Base-by-base conservation (phyloP, 148 eudicot species). In the Silene uniflora region DNA sequence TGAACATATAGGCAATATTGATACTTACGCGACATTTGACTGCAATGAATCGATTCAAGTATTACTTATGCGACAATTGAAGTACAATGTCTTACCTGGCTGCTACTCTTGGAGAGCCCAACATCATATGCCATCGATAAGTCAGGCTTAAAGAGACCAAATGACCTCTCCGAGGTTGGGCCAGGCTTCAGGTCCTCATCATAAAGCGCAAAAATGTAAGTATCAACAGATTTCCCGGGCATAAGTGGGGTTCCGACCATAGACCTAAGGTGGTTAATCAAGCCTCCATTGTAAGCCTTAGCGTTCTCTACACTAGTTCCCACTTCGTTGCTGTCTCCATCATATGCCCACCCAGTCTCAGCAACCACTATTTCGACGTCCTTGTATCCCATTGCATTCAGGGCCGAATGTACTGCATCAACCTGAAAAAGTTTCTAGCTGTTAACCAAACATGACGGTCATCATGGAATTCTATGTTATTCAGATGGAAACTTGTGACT, bases 321-420 rank as follows among this genome's bases (percentile, higher is more conserved):
- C 11, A 89, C 91, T 78, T 94, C 98, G 46, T 82, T 88, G 60
- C 86, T 81, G 69, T 89, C 97, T 5, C 98, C 98, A 71, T 78
- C 83, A 75, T 90, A 91, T 3, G 98, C 85, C 98, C 98, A 94
- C 59, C 98, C 98, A 0, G 98, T 92, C 79, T 94, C 98, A 10
- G 98, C 94, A 5, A 92, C 93, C 67, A 89, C 91, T 65, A 94
- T 89, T 66, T 94, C 92, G 7, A 90, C 80, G 71, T 87, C 93
- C 80, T 84, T 87, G 76, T 80, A 89, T 35, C 97, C 97, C 85
- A 89, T 82, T 24, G 87, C 84, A 47, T 84, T 86, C 63, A 94
- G 75, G 35, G 98, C 98, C 49, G 96, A 84, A 47, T 79, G 83
- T 6, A 94, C 84, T 14, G 98, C 88, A 85, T 94, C 98, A 64